phyloP scores from a whole-genome alignment of 1,139 yeast genomes.

The Candida pseudocylindracea region DNA sequence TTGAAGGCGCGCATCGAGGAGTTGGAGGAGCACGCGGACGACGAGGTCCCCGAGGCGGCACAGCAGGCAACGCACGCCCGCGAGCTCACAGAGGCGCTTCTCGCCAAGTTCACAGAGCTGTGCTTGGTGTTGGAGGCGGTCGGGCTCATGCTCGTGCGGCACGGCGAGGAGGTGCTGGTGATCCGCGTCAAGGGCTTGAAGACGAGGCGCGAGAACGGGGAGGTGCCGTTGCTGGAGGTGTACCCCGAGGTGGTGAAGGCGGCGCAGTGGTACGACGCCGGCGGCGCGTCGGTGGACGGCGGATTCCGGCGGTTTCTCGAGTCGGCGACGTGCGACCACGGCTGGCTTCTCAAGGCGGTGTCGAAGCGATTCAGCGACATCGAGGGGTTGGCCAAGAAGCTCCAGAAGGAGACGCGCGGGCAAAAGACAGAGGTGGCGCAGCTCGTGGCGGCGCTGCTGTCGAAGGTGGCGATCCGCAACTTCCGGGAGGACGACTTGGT shows the following conservation, averaged over 20 bases:
- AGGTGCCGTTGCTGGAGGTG: not conserved
- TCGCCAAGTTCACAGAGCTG: conserved; percentile 17
- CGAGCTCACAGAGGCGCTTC: conserved; percentile 7
- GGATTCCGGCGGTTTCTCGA: not conserved
- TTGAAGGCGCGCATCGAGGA: conserved; percentile 19
- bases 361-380: conserved; percentile 71
- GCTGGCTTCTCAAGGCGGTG: conserved; percentile 8
- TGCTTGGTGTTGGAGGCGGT: conserved; percentile 51
- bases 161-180: conserved; percentile 15
- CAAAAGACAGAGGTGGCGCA: conserved; percentile 20
- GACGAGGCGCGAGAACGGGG: conserved; percentile 1
- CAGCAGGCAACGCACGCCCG: conserved; percentile 1
- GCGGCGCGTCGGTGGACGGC: too few relatives aligned
- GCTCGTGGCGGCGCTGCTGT: conserved; percentile 8
- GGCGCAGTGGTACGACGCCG: not conserved
- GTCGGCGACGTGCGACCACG: not conserved
- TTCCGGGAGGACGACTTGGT: conserved; percentile 60
- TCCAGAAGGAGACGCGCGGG: conserved; percentile 51
- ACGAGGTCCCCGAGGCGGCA: conserved; percentile 2
- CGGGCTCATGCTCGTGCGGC: conserved; percentile 42
- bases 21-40: conserved; percentile 24
- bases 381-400: conserved; percentile 73
- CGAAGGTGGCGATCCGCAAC: conserved; percentile 40
- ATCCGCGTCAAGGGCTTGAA: conserved; percentile 51
- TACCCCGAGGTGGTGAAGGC: not conserved